Conservation (phyloP, 495 filamentous ascomycete species). For the Penicillium silybi region DNA sequence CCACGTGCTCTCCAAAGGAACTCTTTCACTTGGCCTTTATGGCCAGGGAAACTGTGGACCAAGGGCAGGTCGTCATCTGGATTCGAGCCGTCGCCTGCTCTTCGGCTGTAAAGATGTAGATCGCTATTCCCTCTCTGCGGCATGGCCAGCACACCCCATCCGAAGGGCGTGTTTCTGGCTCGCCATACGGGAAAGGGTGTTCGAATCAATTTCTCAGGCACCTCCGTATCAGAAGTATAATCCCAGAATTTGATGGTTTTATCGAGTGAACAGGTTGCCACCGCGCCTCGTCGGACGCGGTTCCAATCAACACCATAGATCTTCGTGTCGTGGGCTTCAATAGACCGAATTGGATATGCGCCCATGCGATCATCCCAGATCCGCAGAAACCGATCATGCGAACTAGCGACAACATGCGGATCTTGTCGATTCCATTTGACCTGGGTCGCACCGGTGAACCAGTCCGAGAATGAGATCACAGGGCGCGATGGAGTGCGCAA, state of each 20-base stretch:
- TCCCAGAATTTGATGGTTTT: slow-evolving; percentile 95
- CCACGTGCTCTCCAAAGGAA: slow-evolving; percentile 89
- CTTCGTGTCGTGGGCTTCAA: slow-evolving; percentile 88
- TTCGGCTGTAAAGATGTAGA: slow-evolving; percentile 81
- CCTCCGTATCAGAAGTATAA: slow-evolving; percentile 58
- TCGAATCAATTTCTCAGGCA: slow-evolving; percentile 67
- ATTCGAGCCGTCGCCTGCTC: slow-evolving; percentile 41
- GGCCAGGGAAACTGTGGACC: slow-evolving; percentile 72
- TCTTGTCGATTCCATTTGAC: slow-evolving; percentile 94
- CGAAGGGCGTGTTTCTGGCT: slow-evolving; percentile 91
- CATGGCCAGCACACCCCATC: slow-evolving; percentile 83
- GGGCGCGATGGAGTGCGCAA: slow-evolving; percentile 70
- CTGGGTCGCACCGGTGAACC: slow-evolving; percentile 91
- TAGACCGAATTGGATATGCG: slow-evolving; percentile 72
- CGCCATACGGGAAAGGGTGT: slow-evolving; percentile 89
- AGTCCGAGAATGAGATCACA: slow-evolving; percentile 82
- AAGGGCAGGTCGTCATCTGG: slow-evolving; percentile 48
- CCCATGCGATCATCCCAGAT: slow-evolving; percentile 91
- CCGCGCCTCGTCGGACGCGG: slow-evolving; percentile 60
- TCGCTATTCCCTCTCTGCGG: slow-evolving; percentile 81
- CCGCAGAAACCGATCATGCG: slow-evolving; percentile 78
- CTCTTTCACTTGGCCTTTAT: slow-evolving; percentile 84
- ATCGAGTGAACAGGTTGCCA: slow-evolving; percentile 88
- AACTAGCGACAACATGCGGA: slow-evolving; percentile 78
- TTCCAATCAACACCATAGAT: slow-evolving; percentile 98